Evolutionary conservation across 352 stramenopile genomes (phyloP).

Genomic region (Phytopythium aichiense): DNA sequence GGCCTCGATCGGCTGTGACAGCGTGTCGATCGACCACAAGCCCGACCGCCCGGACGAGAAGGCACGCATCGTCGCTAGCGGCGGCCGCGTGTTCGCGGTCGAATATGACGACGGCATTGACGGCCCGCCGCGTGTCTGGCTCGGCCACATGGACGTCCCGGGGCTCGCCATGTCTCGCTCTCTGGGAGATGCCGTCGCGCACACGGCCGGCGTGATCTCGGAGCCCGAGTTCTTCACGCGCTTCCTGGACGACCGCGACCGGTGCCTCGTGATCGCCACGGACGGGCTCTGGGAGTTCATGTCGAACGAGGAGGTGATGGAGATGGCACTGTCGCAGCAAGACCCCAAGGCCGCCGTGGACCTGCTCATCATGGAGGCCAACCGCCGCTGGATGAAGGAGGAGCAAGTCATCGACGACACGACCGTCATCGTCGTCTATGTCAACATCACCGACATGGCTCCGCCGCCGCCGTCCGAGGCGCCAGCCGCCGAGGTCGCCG

Average conservation of each 20-base stretch:
- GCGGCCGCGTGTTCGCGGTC: conserved; percentile 97
- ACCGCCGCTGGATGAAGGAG: conserved; percentile 97
- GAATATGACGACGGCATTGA: conserved; percentile 99
- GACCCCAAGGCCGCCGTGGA: conserved; percentile 88
- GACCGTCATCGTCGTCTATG: conserved; percentile 96
- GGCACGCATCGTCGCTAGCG: conserved; percentile 91
- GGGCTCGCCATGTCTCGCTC: conserved; percentile 97
- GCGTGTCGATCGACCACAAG: conserved; percentile 98
- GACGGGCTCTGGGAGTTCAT: conserved; percentile 99
- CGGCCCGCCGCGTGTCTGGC: conserved; percentile 96
- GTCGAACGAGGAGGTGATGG: conserved; percentile 93
- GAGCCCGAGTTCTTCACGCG: conserved; percentile 94
- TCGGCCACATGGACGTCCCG: conserved; percentile 97
- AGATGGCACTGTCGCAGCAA: conserved; percentile 73
- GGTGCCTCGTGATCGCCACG: conserved; percentile 95
- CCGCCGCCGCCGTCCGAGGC: background rate
- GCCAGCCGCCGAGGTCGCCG: background rate
- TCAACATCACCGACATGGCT: conserved; percentile 46
- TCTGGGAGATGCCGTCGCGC: conserved; percentile 95
- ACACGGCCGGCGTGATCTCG: conserved; percentile 93
- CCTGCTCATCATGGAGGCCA: conserved; percentile 93
- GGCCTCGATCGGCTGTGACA: conserved; percentile 39
- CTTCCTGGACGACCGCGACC: conserved; percentile 78
- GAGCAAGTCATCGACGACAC: conserved; percentile 99
- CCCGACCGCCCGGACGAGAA: conserved; percentile 95